Evolutionary conservation across 768 basidiomycete genomes (phyloP), one percentile per base, ranked within the genome.

Genomic region (Suillus weaverae): DNA sequence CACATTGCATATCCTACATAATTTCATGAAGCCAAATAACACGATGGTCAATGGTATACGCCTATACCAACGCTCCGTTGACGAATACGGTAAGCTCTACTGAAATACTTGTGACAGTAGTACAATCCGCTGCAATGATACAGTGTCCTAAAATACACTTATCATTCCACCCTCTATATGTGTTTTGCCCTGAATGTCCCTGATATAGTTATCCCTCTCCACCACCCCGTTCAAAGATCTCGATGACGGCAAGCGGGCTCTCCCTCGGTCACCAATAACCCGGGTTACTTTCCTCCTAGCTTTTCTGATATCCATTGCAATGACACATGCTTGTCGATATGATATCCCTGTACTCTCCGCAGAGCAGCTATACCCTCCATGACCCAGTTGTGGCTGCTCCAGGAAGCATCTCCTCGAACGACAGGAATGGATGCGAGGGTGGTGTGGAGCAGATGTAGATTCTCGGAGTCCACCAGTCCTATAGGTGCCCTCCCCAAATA

Each of bases 331-430:
- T 76, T 77, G 55, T 76, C 74, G 9, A 76, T 57, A 16, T 67
- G 67, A 44, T 67, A 76, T 54, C 72, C 75, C 13, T 77, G 75
- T 38, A 67, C 43, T 61, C 66, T 74, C 44, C 72, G 70, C 50
- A 76, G 62, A 35, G 72, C 75, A 2, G 51, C 54, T 66, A 77
- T 62, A 43, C 73, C 76, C 39, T 76, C 76, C 69, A 75, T 73
- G 64, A 73, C 75, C 75, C 75, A 76, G 18, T 67, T 70, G 57
- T 65, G 75, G 36, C 72, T 70, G 54, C 64, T 68, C 76, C 75
- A 76, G 26, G 68, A 67, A 5, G 73, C 51, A 57, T 76, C 70
- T 51, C 73, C 74, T 44, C 57, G 72, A 22, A 71, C 60, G 65
- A 76, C 39, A 9, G 68, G 73, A 62, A 70, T 70, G 18, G 68